Percentiles rank a stretch among this genome's conserved stretches.
phyloP scores from a whole-genome alignment of 805 yeast species.

The Ogataea corticis region DNA sequence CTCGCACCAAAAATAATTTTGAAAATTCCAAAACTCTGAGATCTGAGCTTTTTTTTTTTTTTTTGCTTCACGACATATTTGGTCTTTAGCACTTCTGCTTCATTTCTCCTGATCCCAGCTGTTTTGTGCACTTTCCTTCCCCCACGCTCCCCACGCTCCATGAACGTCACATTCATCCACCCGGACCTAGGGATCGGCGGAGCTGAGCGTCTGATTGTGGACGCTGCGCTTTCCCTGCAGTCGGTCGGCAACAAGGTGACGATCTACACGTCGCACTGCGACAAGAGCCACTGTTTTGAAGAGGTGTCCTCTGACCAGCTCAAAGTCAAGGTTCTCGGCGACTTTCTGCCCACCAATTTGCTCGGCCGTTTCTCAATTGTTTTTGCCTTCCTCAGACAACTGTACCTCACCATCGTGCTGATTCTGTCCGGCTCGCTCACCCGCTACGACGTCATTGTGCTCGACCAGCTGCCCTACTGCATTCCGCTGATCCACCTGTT shows the following conservation, averaged over 20 bases:
- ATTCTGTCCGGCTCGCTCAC: slow-evolving; percentile 49
- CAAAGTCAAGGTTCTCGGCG: slow-evolving; percentile 75
- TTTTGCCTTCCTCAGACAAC: slow-evolving; percentile 81
- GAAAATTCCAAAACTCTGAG: too few species aligned
- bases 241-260: slow-evolving; percentile 50
- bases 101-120: background rate
- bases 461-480: slow-evolving; percentile 87
- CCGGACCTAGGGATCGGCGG: slow-evolving; percentile 98
- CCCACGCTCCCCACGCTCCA: slow-evolving; percentile 4
- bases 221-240: slow-evolving; percentile 88
- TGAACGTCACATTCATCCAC: slow-evolving; percentile 82
- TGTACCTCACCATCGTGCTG: slow-evolving; percentile 53
- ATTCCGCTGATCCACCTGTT: slow-evolving; percentile 65
- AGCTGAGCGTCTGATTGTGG: slow-evolving; percentile 96
- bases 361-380: slow-evolving; percentile 71
- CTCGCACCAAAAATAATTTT: background rate
- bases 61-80: background rate
- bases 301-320: slow-evolving; percentile 67
- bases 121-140: background rate
- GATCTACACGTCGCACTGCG: slow-evolving; percentile 90
- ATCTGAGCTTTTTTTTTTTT: too few species aligned
- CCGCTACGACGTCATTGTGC: slow-evolving; percentile 68
- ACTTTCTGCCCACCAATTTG: slow-evolving; percentile 72
- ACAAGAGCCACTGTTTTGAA: slow-evolving; percentile 83
- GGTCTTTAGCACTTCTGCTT: too few species aligned